Percentiles rank a stretch among this genome's conserved stretches.
Evolutionary conservation across 495 filamentous ascomycete genomes (phyloP).

Genomic region (Friedmanniomyces simplex): DNA sequence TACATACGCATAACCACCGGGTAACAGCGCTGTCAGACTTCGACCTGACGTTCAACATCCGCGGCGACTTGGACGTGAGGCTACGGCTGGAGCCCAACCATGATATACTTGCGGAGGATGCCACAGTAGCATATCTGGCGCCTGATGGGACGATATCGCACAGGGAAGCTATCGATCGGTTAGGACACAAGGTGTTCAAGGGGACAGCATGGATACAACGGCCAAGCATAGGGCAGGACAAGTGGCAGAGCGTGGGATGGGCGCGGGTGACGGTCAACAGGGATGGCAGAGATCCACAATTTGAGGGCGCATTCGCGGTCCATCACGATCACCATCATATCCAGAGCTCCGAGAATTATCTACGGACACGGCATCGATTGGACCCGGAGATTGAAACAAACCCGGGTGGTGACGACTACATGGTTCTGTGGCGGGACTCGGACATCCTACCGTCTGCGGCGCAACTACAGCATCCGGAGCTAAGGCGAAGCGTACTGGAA

Average conservation of each 20-base stretch:
- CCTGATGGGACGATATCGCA: constrained; percentile 52
- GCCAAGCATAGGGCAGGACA: constrained; percentile 36
- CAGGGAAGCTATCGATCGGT: constrained; percentile 55
- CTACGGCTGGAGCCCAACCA: constrained; percentile 83
- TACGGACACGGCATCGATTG: constrained; percentile 57
- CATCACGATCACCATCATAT: constrained; percentile 77
- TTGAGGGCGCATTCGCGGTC: constrained; percentile 83
- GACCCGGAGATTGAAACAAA: constrained; percentile 54
- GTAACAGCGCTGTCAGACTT: constrained; percentile 72
- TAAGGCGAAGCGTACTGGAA: constrained; percentile 29
- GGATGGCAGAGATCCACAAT: constrained; percentile 71
- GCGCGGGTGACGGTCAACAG: constrained; percentile 63
- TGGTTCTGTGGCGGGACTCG: constrained; percentile 86
- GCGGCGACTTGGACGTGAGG: constrained; percentile 51
- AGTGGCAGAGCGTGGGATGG: constrained; percentile 77
- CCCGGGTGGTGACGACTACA: constrained; percentile 55
- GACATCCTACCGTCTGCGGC: constrained; percentile 47
- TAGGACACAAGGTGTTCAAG: constrained; percentile 71
- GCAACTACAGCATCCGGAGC: constrained; percentile 35
- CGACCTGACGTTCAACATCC: constrained; percentile 65
- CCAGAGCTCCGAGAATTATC: constrained; percentile 64
- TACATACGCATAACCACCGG: constrained; percentile 68
- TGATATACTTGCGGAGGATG: constrained; percentile 72
- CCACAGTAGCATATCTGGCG: constrained; percentile 59
- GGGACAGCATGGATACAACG: constrained; percentile 64